Evolutionary conservation across 208 protist species (phyloP).

Genomic region (Trypanosoma brucei): DNA sequence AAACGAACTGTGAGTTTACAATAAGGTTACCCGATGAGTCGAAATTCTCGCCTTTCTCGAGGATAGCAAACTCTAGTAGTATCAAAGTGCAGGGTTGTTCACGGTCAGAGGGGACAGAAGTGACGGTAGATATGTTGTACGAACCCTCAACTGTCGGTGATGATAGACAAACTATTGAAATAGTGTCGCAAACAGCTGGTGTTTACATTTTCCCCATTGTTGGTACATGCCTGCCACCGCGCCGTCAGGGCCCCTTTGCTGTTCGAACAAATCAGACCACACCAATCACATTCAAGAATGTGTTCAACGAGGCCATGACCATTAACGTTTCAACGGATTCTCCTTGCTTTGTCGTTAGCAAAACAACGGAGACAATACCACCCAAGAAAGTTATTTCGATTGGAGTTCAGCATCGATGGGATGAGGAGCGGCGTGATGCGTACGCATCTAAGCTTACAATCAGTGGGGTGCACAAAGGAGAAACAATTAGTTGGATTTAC

Average conservation of each 20-base stretch:
- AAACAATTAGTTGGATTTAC: conserved; percentile 82
- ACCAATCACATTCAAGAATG: conserved; percentile 91
- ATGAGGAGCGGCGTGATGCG: conserved; percentile 16
- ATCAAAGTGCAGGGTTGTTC: conserved; percentile 35
- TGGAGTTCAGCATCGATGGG: conserved; percentile 65
- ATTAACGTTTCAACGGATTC: conserved; percentile 84
- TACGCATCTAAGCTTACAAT: conserved; percentile 47
- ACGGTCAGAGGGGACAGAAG: conserved; percentile 78
- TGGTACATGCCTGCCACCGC: conserved; percentile 80
- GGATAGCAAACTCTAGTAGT: conserved; percentile 33
- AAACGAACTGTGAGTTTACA: conserved; percentile 80
- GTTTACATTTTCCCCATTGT: conserved; percentile 90
- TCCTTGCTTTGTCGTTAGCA: conserved; percentile 73
- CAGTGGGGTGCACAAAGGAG: conserved; percentile 27
- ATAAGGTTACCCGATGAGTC: conserved; percentile 39
- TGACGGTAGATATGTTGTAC: conserved; percentile 89
- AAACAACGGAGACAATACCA: conserved; percentile 70
- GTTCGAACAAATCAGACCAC: conserved; percentile 55
- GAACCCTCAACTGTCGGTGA: conserved; percentile 89
- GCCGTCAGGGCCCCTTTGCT: conserved; percentile 91
- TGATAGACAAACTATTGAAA: conserved; percentile 67
- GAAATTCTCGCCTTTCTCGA: conserved; percentile 38
- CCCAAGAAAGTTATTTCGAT: conserved; percentile 83
- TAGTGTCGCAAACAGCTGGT: conserved; percentile 82
- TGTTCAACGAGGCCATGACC: conserved; percentile 81